phyloP scores from a whole-genome alignment of 2,329 filamentous ascomycete species.

The Byssochlamys sp. region DNA sequence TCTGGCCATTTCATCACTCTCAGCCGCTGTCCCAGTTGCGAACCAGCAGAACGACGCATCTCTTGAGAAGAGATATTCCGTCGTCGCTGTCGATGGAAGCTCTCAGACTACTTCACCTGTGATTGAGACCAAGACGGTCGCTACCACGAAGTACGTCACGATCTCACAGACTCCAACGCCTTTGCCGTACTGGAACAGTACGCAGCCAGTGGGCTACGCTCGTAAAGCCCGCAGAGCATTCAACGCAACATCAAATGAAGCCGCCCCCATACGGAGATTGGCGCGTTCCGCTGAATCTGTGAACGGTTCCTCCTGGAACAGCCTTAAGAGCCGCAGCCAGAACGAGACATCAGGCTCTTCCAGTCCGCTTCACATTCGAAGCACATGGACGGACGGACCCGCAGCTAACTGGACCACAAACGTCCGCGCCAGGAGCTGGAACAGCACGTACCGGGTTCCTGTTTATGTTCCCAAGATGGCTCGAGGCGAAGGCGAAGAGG shows the following conservation, averaged over 20 bases:
- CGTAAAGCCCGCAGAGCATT: background rate
- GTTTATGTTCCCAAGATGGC: background rate
- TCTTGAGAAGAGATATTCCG: slow-evolving; percentile 21
- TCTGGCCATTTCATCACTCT: slow-evolving; percentile 18
- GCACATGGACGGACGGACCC: background rate
- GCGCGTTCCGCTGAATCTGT: background rate
- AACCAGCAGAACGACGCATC: slow-evolving; percentile 11
- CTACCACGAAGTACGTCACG: slow-evolving; percentile 4
- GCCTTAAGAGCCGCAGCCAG: background rate
- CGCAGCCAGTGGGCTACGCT: background rate
- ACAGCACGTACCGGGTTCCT: background rate
- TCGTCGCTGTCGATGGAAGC: slow-evolving; percentile 24
- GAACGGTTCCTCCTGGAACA: background rate
- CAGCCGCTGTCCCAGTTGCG: slow-evolving; percentile 19
- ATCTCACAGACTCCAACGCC: background rate
- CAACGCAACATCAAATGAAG: background rate
- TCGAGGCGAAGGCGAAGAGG: background rate
- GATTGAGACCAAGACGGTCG: slow-evolving; percentile 8
- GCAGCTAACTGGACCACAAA: background rate
- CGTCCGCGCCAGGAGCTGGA: background rate
- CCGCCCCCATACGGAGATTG: background rate
- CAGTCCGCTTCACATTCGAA: background rate
- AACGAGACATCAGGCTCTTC: background rate
- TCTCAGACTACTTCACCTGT: slow-evolving; percentile 1
- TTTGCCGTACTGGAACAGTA: background rate